Base-by-base conservation (phyloP, 2,329 filamentous ascomycete species). In the Aureobasidium sp. region DNA sequence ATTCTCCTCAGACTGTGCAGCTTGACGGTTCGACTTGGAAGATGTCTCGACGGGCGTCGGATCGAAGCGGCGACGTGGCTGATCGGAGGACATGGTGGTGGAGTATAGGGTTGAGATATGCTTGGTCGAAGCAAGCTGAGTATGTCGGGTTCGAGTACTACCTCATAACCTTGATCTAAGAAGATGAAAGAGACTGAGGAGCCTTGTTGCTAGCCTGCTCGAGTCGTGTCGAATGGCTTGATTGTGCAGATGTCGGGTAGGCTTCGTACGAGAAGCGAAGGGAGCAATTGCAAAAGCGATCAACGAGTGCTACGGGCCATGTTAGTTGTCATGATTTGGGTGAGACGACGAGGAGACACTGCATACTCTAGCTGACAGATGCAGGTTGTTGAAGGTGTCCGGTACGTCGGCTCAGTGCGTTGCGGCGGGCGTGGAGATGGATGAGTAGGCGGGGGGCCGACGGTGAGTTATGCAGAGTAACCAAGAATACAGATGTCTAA, bases 41-140 rank as follows among this genome's bases (percentile, higher is more conserved):
- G 83, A 87, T 9, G 88, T 91, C 73, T 91, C 89, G 66, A 91
- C 84, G 17, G 87, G 87, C 61, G 88, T 81, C 37, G 87, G 87
- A 45, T 78, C 80, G 75, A 90, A 90, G 68, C 84, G 84, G 61
- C 75, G 42, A 47, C 53, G 57, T 39, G 57, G 58, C 36, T 47
- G 53, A 14, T 62, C 63, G 5, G 65, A 47, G 34, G 65, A 47
- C 63, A 65, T 66, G 27, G 5, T 66, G 34, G 5, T 59, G 49
- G 29, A 34, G 14, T 55, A 34, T 51, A 45, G 25, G 39, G n/a
- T 9, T n/a, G 25, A 22, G 11, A 14, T 42, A 14, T 34, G 45
- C 45, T 49, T 58, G 20, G 15, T 37, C 22, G 42, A 59, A 57
- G 55, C 41, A 34, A 34, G 29, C 22, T 25, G 22, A 14, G 31